These are phyloP conservation scores for Trametes pubescens DNA, from an alignment of 1,284 basidiomycete species.

Conservation along the genomic window DNA sequence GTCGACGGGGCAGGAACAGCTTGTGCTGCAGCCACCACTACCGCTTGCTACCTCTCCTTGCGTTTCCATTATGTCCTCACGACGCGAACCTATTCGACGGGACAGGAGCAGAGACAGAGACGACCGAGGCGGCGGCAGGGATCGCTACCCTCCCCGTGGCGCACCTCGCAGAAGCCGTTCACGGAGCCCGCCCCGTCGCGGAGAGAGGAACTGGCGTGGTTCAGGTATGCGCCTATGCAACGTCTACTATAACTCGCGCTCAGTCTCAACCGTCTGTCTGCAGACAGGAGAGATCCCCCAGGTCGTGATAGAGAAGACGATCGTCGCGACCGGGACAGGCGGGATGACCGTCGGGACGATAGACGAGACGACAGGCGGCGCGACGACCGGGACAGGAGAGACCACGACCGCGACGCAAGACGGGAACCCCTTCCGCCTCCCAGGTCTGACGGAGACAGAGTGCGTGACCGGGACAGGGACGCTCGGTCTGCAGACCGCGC, in stretches of 20 bases:
- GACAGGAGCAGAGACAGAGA: constrained; percentile 76
- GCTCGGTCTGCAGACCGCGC: constrained; percentile 28
- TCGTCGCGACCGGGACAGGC: constrained; percentile 23
- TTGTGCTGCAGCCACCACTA: constrained; percentile 7
- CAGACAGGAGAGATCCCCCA: constrained; percentile 43
- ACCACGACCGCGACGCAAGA: constrained; percentile 35
- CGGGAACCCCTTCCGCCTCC: constrained; percentile 32
- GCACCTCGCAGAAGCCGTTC: constrained; percentile 69
- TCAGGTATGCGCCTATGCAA: constrained; percentile 42
- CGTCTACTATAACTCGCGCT: background rate
- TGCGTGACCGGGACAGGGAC: constrained; percentile 34
- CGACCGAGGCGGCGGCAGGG: constrained; percentile 72
- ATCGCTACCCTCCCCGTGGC: constrained; percentile 54
- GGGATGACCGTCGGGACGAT: constrained; percentile 40
- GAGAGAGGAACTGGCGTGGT: constrained; percentile 53
- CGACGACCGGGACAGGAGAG: constrained; percentile 40
- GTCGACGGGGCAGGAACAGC: background rate
- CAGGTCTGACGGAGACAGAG: constrained; percentile 28
- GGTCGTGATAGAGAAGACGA: constrained; percentile 42
- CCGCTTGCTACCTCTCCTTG: background rate
- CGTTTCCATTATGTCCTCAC: constrained; percentile 53
- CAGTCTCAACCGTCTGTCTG: background rate
- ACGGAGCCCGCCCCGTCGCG: constrained; percentile 67
- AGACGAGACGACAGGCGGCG: constrained; percentile 44
- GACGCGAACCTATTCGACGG: constrained; percentile 62